Evolutionary conservation across 176 grass and related monocot genomes (phyloP).

Genomic region (Carex parvula): DNA sequence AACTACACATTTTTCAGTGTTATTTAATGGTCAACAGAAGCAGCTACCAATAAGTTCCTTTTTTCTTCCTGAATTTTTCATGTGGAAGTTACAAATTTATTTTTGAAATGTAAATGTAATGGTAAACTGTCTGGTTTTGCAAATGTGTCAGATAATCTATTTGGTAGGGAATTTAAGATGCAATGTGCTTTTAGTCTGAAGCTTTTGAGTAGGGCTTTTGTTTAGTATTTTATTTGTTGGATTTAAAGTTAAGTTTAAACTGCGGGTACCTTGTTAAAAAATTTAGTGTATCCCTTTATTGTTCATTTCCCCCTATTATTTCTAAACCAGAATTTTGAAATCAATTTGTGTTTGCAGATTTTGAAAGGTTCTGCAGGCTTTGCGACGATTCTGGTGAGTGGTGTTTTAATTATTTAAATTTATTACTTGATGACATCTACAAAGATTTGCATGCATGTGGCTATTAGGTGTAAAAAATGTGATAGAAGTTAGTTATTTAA

Average conservation of each 20-base stretch:
- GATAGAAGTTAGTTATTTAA: not conserved
- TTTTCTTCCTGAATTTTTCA: not conserved
- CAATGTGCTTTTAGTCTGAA: not conserved
- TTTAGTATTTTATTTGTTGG: not conserved
- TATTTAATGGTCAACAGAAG: not conserved
- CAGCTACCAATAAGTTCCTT: not conserved
- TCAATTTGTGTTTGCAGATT: conserved; percentile 23
- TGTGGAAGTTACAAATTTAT: not conserved
- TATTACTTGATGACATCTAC: not conserved
- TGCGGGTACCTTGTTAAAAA: not conserved
- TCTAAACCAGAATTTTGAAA: no score
- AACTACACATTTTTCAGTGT: not conserved
- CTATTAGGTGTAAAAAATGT: not conserved
- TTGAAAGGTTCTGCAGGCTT: conserved; percentile 27
- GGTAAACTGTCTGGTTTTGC: not conserved
- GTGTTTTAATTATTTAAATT: not conserved
- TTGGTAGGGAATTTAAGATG: not conserved
- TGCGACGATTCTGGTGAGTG: conserved; percentile 29
- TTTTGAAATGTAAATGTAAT: not conserved
- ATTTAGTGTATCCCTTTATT: no score
- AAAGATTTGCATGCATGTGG: not conserved
- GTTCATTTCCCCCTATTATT: no score
- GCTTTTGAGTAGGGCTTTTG: not conserved
- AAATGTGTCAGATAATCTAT: not conserved
- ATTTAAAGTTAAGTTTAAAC: not conserved